Evolutionary conservation across 2,329 filamentous ascomycete species (phyloP), one percentile per base, ranked within the genome.

Genomic region (Claviceps digitariae): DNA sequence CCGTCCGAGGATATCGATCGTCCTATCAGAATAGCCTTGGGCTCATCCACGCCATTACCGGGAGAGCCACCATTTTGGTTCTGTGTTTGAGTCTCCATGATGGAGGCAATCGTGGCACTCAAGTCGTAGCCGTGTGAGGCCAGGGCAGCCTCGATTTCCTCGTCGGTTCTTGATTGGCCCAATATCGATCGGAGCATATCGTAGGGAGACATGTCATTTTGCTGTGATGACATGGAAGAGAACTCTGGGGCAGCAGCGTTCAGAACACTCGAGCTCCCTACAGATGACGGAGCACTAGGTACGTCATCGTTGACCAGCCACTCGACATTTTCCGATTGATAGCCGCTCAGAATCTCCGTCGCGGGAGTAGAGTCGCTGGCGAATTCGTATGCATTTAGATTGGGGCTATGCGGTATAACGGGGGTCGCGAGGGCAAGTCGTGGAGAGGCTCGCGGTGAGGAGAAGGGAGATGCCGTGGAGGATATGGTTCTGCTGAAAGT

Each of bases 131-230:
- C 86, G 66, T 96, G 91, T 54, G 82, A 77, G 59, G 91, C 88
- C 48, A 98, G 77, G 4, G 91, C 88, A n/a, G 83, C 78, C 66
- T 96, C 90, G 48, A 98, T 91, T 68, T 98, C 93, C 51, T 97
- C 90, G 62, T 97, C 91, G 2, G 88, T 86, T 63, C 87, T 85
- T 52, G 88, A 83, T 61, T 93, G 89, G 48, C 91, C 89, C 27
- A 98, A 76, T 43, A 98, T 94, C 6, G 91, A 96, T 57, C 93
- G 87, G 53, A 98, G 77, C 81, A 98, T 97, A 66, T 98, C 93
- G 69, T 96, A 95, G 0, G 93, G 91, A 55, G 88, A 94, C 91
- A 98, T 97, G 64, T 97, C 90, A 54, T 82, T 81, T 63, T 86
- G 86, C 65, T 84, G 80, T 50, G 77, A 71, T 34, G 77, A 74